phyloP scores from a whole-genome alignment of 306 rosid species.

The barrel medic (Medicago truncatula) region MtrunA17r5.0-ANR NC_053042.1:44688001-44688500 shows the following conservation, averaged over 20 bases:
- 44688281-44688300: slow-evolving; percentile 78
- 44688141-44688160: slow-evolving; percentile 95
- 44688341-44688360: slow-evolving; percentile 82
- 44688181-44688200: slow-evolving; percentile 74
- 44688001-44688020: slow-evolving; percentile 77
- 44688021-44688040: slow-evolving; percentile 88
- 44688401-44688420: slow-evolving; percentile 85
- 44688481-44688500: slow-evolving; percentile 81
- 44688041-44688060: slow-evolving; percentile 87
- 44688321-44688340: slow-evolving; percentile 98
- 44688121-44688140: slow-evolving; percentile 74
- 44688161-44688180: slow-evolving; percentile 82
- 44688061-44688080: slow-evolving; percentile 89
- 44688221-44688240: slow-evolving; percentile 85
- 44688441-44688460: slow-evolving; percentile 98
- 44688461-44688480: slow-evolving; percentile 85
- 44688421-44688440: slow-evolving; percentile 78
- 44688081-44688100: slow-evolving; percentile 94
- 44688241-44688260: slow-evolving; percentile 86
- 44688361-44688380: slow-evolving; percentile 69
- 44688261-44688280: slow-evolving; percentile 72
- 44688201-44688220: slow-evolving; percentile 89
- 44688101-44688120: slow-evolving; percentile 93
- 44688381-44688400: slow-evolving; percentile 81
- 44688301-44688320: slow-evolving; percentile 87